Evolutionary conservation across 768 basidiomycete genomes (phyloP).

Genomic region (Psilocybe cyanescens): DNA sequence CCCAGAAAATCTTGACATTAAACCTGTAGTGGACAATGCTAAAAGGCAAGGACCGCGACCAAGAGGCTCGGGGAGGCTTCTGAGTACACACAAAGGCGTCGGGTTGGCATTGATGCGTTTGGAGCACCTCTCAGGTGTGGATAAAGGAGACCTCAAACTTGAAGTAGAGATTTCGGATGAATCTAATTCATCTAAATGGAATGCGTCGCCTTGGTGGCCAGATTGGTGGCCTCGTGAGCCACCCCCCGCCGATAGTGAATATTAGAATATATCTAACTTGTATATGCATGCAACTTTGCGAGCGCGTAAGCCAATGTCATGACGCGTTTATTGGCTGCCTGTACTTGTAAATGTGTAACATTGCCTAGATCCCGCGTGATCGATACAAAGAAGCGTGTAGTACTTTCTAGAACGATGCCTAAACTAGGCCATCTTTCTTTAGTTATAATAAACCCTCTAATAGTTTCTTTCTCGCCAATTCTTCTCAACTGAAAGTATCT

Average conservation of each 20-base stretch:
- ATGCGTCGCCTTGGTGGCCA: slow-evolving; percentile 71
- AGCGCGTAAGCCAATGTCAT: too few relatives aligned
- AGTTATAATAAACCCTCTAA: slow-evolving; percentile 12
- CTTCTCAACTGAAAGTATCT: slow-evolving; percentile 4
- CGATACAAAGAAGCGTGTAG: slow-evolving; percentile 25
- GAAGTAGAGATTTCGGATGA: slow-evolving; percentile 36
- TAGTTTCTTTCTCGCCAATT: not conserved
- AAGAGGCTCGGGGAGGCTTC: slow-evolving; percentile 75
- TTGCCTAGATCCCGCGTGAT: slow-evolving; percentile 22
- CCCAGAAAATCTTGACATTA: slow-evolving; percentile 41
- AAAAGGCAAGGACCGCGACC: slow-evolving; percentile 48
- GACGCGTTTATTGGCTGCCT: too few relatives aligned
- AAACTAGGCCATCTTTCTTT: slow-evolving; percentile 12
- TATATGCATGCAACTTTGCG: too few relatives aligned
- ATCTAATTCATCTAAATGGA: slow-evolving; percentile 35
- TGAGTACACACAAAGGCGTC: slow-evolving; percentile 59
- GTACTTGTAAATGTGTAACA: not conserved
- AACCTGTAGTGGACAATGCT: slow-evolving; percentile 21
- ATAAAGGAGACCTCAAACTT: slow-evolving; percentile 49
- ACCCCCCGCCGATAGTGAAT: not conserved
- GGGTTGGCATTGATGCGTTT: slow-evolving; percentile 83
- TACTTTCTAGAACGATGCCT: slow-evolving; percentile 36
- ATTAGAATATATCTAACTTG: not conserved
- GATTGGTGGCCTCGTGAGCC: slow-evolving; percentile 56
- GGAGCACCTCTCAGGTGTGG: slow-evolving; percentile 67